Conservation (phyloP, 441 rosid genomes). For the Populus hybrid region DNA sequence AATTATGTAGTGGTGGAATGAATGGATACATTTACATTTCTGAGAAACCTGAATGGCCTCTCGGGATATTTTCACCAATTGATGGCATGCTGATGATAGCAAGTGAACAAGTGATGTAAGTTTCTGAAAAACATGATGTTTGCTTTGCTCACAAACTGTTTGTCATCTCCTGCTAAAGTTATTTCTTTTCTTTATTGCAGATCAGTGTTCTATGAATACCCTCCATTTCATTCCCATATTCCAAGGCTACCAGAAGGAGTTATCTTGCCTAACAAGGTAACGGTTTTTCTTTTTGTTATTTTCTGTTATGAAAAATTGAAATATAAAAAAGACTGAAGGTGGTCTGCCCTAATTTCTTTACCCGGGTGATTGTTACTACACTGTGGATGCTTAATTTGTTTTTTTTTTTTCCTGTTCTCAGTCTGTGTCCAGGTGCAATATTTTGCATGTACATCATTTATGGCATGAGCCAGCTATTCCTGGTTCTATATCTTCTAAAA, state of each 20-base stretch:
- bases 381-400: not conserved
- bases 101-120: constrained; percentile 29
- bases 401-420: not conserved
- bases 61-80: constrained; percentile 20
- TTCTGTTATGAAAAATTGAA: not conserved
- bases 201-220: constrained; percentile 21
- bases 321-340: not conserved
- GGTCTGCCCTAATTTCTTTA: not conserved
- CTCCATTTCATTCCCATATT: constrained; percentile 23
- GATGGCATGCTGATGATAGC: constrained; percentile 14
- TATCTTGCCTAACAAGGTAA: constrained; percentile 22
- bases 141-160: not conserved
- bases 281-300: not conserved
- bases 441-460: not conserved
- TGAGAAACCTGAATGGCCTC: constrained; percentile 9
- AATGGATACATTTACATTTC: constrained; percentile 19
- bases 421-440: constrained; percentile 7
- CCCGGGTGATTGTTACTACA: not conserved
- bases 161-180: not conserved
- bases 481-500: not conserved
- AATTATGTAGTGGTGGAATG: constrained; percentile 28
- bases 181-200: constrained; percentile 5
- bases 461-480: constrained; percentile 3
- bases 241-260: constrained; percentile 22
- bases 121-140: not conserved